Evolutionary conservation across 768 basidiomycete species (phyloP), one percentile per base, ranked within the genome.

Genomic region (Macrolepiota albuminosa): DNA sequence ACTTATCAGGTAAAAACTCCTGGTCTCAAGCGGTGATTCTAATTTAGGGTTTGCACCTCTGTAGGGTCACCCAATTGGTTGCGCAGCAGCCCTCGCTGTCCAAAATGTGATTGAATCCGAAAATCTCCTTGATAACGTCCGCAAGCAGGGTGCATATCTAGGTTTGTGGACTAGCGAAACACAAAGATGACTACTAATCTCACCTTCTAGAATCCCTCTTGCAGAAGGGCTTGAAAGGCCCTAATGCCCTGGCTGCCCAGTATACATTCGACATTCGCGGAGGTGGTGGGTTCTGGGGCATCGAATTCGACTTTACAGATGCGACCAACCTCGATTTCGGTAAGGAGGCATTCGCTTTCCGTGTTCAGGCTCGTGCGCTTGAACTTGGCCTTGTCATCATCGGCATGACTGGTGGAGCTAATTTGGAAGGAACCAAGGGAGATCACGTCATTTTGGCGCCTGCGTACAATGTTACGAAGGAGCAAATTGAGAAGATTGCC

Each of bases 251-350:
- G 47, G 82, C 87, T 39, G 81, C 83, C 31, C 87, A 86, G 0
- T 88, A 81, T 69, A 81, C 83, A 4, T 91, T 87, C 67, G 91
- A 93, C 69, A 83, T 93, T 60, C 87, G 94, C 33, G 93, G 94
- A 10, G 84, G 84, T 21, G 94, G 93, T 37, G 81, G 85, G 33
- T 92, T 94, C 75, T 93, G 89, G 88, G 88, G 78, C 26, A 74
- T 95, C 56, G 93, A 95, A 69, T 93, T 92, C 62, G 89, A 93
- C 64, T 85, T 89, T 62, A 77, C 78, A 13, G 75, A 78, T 57
- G 78, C 75, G 10, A 59, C 71, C 40, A 70, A 70, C n/a, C 54
- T 84, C 18, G 75, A 84, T 60, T 79, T 89, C 60, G 77, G 78
- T 63, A 81, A 78, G 3, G 61, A 80, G 51, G 69, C 71, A 39